Conservation (phyloP, 2,329 filamentous ascomycete species). For the Chalaropsis thielavioides region DNA sequence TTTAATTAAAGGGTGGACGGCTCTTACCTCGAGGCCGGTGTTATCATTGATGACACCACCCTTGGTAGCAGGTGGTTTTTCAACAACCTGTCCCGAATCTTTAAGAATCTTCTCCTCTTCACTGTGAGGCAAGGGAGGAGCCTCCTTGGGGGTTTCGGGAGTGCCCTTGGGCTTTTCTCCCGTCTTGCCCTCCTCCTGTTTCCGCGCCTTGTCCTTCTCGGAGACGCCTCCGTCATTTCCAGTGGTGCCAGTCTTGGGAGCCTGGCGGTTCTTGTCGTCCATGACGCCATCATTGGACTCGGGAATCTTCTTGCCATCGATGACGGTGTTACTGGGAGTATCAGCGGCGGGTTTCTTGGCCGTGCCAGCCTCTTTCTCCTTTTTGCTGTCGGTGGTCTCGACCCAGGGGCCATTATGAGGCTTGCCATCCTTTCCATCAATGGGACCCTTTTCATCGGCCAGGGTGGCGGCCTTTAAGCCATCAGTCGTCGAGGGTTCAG, state of each 20-base stretch:
- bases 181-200: slow-evolving; percentile 50
- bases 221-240: slow-evolving; percentile 83
- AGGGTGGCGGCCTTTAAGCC: slow-evolving; percentile 10
- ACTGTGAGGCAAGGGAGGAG: slow-evolving; percentile 64
- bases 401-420: slow-evolving; percentile 78
- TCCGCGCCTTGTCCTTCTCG: slow-evolving; percentile 66
- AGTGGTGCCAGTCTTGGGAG: slow-evolving; percentile 71
- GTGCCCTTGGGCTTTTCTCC: slow-evolving; percentile 56
- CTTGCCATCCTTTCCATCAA: slow-evolving; percentile 87
- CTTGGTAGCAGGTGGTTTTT: slow-evolving; percentile 16
- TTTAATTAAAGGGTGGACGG: neutral
- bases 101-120: slow-evolving; percentile 54
- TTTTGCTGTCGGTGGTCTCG: slow-evolving; percentile 33
- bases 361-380: slow-evolving; percentile 17
- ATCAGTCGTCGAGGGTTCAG: neutral
- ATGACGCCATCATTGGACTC: slow-evolving; percentile 69
- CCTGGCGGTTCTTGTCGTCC: slow-evolving; percentile 66
- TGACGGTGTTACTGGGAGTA: slow-evolving; percentile 35
- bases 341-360: slow-evolving; percentile 28
- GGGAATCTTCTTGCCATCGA: slow-evolving; percentile 48
- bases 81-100: slow-evolving; percentile 26
- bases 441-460: slow-evolving; percentile 59
- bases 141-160: slow-evolving; percentile 73
- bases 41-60: slow-evolving; percentile 17
- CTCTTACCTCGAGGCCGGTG: slow-evolving; percentile 44